Evolutionary conservation across 345 rosid species (phyloP).

Genomic region (Carallia pectinifolia): DNA sequence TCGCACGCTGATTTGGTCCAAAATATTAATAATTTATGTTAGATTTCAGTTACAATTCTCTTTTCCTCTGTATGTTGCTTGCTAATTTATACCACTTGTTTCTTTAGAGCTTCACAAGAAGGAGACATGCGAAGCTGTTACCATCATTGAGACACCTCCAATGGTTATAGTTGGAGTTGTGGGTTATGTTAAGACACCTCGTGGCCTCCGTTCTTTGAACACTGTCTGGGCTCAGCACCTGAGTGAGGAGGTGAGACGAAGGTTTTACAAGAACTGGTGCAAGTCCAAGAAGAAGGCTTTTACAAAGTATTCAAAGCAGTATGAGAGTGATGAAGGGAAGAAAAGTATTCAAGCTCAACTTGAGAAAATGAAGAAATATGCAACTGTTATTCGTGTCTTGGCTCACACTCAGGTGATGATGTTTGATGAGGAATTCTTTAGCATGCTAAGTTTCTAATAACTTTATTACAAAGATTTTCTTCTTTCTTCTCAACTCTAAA

Average conservation of each 20-base stretch:
- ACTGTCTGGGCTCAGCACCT: constrained; percentile 92
- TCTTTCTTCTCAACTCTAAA: too few species aligned
- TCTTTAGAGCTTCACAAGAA: constrained; percentile 85
- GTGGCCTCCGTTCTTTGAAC: constrained; percentile 65
- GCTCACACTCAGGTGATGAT: constrained; percentile 78
- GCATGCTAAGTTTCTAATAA: background rate
- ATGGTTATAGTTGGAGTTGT: constrained; percentile 86
- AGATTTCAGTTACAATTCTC: too few species aligned
- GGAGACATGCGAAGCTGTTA: constrained; percentile 90
- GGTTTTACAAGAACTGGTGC: constrained; percentile 87
- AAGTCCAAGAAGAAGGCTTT: constrained; percentile 93
- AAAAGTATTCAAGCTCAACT: constrained; percentile 60
- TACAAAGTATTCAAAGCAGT: constrained; percentile 57
- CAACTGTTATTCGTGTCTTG: constrained; percentile 65
- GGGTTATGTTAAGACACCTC: constrained; percentile 72
- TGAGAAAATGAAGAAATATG: constrained; percentile 80
- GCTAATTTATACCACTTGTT: background rate
- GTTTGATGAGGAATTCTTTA: background rate
- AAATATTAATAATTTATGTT: too few species aligned
- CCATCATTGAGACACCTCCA: constrained; percentile 77
- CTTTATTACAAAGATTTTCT: too few species aligned
- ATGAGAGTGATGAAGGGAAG: constrained; percentile 65
- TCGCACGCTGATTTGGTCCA: too few species aligned
- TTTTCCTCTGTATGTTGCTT: background rate
- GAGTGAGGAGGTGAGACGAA: constrained; percentile 73